Evolutionary conservation across 2,329 filamentous ascomycete species (phyloP).

Genomic region (Arthrobotrys pseudoclavata): DNA sequence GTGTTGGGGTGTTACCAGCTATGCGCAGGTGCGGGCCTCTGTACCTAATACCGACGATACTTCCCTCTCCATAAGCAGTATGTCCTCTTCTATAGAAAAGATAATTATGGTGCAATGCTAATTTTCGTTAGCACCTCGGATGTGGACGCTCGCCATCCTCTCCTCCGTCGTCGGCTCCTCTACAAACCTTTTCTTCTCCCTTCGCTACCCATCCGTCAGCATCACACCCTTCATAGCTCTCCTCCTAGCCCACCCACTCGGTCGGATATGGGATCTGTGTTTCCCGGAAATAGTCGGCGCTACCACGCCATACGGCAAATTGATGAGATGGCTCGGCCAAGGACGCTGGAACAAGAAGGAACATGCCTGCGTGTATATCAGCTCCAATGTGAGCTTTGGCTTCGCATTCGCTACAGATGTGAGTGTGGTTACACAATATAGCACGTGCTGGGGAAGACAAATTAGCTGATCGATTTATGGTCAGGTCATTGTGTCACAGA

Average conservation of each 20-base stretch:
- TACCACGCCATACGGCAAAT: constrained; percentile 65
- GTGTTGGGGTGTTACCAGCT: constrained; percentile 65
- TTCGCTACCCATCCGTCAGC: constrained; percentile 89
- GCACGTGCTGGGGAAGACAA: not conserved
- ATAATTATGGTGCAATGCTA: not conserved
- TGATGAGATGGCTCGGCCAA: constrained; percentile 82
- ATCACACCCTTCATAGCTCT: constrained; percentile 91
- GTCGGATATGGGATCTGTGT: constrained; percentile 80
- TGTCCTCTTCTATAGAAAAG: constrained; percentile 13
- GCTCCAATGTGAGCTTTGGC: constrained; percentile 89
- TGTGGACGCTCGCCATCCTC: constrained; percentile 85
- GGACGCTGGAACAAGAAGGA: constrained; percentile 90
- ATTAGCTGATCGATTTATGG: constrained; percentile 10
- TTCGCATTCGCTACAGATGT: constrained; percentile 90
- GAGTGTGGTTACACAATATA: constrained; percentile 61
- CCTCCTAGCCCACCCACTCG: constrained; percentile 85
- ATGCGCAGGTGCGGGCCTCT: constrained; percentile 83
- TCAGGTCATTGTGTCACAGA: constrained; percentile 85
- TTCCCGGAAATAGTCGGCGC: constrained; percentile 67
- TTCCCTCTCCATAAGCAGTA: constrained; percentile 81
- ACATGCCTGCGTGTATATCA: constrained; percentile 88
- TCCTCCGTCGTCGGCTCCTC: constrained; percentile 86
- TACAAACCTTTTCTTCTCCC: constrained; percentile 88
- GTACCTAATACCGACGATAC: constrained; percentile 82
- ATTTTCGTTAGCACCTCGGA: constrained; percentile 74